A percentile compares a stretch with the other conserved stretches of the same genome.
Conservation (phyloP, 495 filamentous ascomycete species). For the Cercophora newfieldiana region DNA sequence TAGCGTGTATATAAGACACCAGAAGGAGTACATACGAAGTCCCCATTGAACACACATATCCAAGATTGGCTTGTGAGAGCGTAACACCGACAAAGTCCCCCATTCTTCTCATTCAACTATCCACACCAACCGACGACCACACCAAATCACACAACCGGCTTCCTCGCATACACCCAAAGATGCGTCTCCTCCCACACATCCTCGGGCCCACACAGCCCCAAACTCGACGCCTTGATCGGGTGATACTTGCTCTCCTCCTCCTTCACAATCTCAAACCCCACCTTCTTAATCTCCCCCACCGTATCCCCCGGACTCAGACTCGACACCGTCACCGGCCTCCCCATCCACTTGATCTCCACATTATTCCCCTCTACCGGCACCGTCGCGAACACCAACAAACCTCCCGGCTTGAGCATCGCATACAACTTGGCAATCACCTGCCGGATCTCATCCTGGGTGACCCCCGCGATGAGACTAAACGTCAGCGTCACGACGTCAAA, state of each 20-base stretch:
- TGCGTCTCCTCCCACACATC: constrained; percentile 30
- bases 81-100: no score
- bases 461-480: constrained; percentile 24
- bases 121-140: background rate
- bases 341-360: constrained; percentile 22
- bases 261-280: constrained; percentile 20
- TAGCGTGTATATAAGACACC: background rate
- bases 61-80: no score
- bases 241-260: constrained; percentile 15
- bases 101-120: background rate
- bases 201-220: constrained; percentile 21
- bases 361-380: constrained; percentile 20
- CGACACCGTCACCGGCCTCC: constrained; percentile 18
- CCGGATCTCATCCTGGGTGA: constrained; percentile 21
- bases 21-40: background rate
- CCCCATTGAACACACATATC: background rate
- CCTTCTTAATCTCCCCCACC: constrained; percentile 13
- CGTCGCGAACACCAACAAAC: constrained; percentile 23
- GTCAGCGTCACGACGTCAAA: constrained; percentile 22
- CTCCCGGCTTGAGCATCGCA: constrained; percentile 18
- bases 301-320: constrained; percentile 14
- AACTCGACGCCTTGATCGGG: constrained; percentile 18
- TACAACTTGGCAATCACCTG: constrained; percentile 4
- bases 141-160: constrained; percentile 8
- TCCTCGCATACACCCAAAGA: constrained; percentile 25